These are phyloP conservation scores for Salinomyces thailandicus DNA, from an alignment of 2,329 filamentous ascomycete genomes.

Conservation along the genomic window DNA sequence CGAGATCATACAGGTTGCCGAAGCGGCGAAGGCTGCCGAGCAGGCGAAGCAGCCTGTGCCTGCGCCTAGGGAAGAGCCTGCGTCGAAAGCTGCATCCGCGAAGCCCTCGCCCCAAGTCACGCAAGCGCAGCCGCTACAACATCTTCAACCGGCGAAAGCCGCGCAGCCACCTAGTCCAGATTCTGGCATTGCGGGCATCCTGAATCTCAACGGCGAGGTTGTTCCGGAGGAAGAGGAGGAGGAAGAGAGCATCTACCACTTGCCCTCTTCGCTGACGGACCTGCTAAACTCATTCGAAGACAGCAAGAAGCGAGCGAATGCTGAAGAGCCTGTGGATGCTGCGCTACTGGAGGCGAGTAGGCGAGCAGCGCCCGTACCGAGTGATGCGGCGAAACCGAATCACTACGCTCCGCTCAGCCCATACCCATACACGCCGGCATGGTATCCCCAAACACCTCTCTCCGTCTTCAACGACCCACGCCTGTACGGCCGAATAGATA, in stretches of 20 bases:
- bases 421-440: conserved; percentile 60
- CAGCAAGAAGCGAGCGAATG: conserved; percentile 58
- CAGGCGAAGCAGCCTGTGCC: conserved; percentile 19
- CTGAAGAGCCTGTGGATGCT: conserved; percentile 54
- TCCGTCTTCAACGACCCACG: conserved; percentile 83
- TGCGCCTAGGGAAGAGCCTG: conserved; percentile 19
- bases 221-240: conserved; percentile 39
- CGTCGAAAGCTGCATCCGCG: conserved; percentile 18
- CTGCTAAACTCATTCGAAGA: conserved; percentile 83
- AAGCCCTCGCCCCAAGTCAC: conserved; percentile 28
- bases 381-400: conserved; percentile 71
- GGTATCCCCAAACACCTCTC: conserved; percentile 89
- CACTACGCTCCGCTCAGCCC: conserved; percentile 76
- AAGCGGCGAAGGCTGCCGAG: conserved; percentile 18
- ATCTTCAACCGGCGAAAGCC: conserved; percentile 2
- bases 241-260: conserved; percentile 82
- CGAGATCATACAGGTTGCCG: conserved; percentile 21
- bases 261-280: conserved; percentile 80
- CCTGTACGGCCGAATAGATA: conserved; percentile 80
- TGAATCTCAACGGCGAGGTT: conserved; percentile 43
- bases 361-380: conserved; percentile 58
- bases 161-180: conserved; percentile 23
- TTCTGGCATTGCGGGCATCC: conserved; percentile 25
- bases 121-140: conserved; percentile 27
- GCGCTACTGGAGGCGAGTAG: conserved; percentile 68